Percentiles rank a stretch among this genome's conserved stretches.
These are phyloP conservation scores for Boletus smithii DNA, from an alignment of 1,284 basidiomycete species.

Conservation along the genomic window DNA sequence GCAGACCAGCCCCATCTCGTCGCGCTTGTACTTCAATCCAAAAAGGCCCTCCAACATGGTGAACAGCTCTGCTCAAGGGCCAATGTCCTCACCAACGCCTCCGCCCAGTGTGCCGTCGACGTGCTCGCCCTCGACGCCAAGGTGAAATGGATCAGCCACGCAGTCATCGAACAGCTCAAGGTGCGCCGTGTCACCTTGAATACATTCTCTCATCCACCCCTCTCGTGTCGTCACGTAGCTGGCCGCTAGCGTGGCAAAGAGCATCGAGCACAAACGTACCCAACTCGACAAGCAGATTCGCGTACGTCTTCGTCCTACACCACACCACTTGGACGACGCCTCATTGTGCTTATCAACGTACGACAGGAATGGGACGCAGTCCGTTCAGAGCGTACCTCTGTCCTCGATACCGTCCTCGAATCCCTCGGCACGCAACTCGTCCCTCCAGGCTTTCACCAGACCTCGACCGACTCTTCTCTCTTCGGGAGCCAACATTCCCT, in stretches of 20 bases:
- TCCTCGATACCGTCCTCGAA: conserved; percentile 67
- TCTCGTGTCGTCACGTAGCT: conserved; percentile 43
- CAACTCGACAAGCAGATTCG: conserved; percentile 57
- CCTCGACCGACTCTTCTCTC: conserved; percentile 61
- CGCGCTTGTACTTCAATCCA: conserved; percentile 72
- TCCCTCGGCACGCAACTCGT: conserved; percentile 66
- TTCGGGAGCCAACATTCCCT: conserved; percentile 71
- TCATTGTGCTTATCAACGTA: conserved; percentile 34
- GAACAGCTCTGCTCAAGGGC: conserved; percentile 68
- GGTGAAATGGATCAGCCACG: conserved; percentile 69
- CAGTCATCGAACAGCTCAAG: conserved; percentile 70
- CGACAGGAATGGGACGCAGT: conserved; percentile 66
- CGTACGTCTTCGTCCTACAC: conserved; percentile 39
- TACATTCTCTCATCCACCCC: background rate
- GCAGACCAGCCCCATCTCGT: conserved; percentile 55
- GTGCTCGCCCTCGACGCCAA: conserved; percentile 74
- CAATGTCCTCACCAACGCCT: conserved; percentile 54
- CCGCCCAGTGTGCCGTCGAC: conserved; percentile 61
- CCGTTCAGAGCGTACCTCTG: conserved; percentile 53
- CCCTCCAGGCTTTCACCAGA: conserved; percentile 71
- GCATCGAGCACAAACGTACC: conserved; percentile 64
- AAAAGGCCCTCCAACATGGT: conserved; percentile 74
- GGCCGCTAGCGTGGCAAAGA: conserved; percentile 66
- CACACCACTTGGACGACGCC: background rate
- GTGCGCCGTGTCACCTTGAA: conserved; percentile 34